A percentile compares a stretch with the other conserved stretches of the same genome.
These are phyloP conservation scores for Aspergillus baeticus DNA, from an alignment of 495 filamentous ascomycete genomes.

Conservation along the genomic window DNA sequence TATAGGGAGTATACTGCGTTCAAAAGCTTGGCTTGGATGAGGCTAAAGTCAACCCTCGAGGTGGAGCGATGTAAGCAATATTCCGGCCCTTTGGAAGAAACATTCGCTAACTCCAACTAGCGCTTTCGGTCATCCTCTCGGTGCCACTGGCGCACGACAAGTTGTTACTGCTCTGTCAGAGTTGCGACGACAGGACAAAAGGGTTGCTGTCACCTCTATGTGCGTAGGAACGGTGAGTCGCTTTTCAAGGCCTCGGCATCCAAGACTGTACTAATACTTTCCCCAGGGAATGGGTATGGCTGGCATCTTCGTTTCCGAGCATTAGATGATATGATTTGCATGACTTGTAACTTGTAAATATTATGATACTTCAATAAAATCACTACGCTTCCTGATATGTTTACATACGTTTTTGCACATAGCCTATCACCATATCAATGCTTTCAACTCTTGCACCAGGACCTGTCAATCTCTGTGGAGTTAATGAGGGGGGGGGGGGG, in stretches of 20 bases:
- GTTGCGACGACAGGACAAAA: conserved; percentile 71
- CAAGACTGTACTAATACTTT: neutral
- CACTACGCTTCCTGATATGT: neutral
- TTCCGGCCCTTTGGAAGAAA: neutral
- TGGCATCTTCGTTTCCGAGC: conserved; percentile 53
- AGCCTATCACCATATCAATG: no score
- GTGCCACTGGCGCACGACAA: conserved; percentile 75
- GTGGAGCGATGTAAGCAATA: conserved; percentile 64
- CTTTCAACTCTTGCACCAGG: no score
- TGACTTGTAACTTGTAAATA: neutral
- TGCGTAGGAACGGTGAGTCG: conserved; percentile 72
- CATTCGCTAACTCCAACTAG: conserved; percentile 17
- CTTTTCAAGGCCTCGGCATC: neutral
- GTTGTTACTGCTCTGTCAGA: conserved; percentile 84
- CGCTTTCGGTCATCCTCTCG: conserved; percentile 80
- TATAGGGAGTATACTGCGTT: conserved; percentile 75
- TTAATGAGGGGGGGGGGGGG: no score
- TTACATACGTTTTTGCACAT: no score
- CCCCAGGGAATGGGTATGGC: conserved; percentile 55
- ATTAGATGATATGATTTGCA: conserved; percentile 22
- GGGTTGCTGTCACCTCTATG: conserved; percentile 80
- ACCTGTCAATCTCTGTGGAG: no score
- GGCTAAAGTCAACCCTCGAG: conserved; percentile 85
- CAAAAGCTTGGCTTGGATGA: conserved; percentile 72
- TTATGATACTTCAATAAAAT: conserved; percentile 4